Base-by-base conservation (phyloP, 1,139 yeast genomes). In the Candida dubliniensis region DNA sequence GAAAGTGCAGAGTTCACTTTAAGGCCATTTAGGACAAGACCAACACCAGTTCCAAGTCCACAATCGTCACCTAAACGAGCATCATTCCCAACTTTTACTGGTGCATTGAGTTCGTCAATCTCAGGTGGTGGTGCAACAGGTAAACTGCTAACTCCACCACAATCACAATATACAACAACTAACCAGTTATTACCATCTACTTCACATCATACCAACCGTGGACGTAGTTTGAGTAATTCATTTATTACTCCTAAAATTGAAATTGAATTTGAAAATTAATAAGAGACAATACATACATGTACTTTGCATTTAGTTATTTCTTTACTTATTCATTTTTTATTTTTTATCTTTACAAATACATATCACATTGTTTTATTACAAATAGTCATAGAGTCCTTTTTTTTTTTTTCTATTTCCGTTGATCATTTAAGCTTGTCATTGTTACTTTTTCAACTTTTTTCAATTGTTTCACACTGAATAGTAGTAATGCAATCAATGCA, bases 41-140 rank as follows among this genome's bases (percentile, higher is more conserved):
- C 64, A 1, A 71, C 77, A 0, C 77, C 78, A 8, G 55, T 60
- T 23, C 74, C 77, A 1, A 68, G 76, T 0, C 79, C 77, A 0
- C 55, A 59, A 24, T 53, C 59, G 1, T 71, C 77, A 1, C 77
- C 78, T 2, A 56, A 59, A 29, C 34, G 38, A 23, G 38, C 24
- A 5, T 12, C 31, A 18, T 32, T 32, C 7, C 7, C 25, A 9
- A 14, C 25, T 32, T 32, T 32, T 13, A 13, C 9, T 14, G 24
- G 12, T 6, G 3, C 11, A 27, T 10, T 27, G 31, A n/a, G 33
- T 18, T 5, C 26, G n/a, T n/a, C n/a, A n/a, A n/a, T n/a, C n/a
- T n/a, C n/a, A n/a, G n/a, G n/a, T 25, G 33, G 13, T 24, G 15
- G 8, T 27, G 9, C 23, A 14, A 31, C 24, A 24, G 15, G 18